Evolutionary conservation across 1,284 basidiomycete genomes (phyloP), one percentile per base, ranked within the genome.

Genomic region (Gymnopus androsaceus): DNA sequence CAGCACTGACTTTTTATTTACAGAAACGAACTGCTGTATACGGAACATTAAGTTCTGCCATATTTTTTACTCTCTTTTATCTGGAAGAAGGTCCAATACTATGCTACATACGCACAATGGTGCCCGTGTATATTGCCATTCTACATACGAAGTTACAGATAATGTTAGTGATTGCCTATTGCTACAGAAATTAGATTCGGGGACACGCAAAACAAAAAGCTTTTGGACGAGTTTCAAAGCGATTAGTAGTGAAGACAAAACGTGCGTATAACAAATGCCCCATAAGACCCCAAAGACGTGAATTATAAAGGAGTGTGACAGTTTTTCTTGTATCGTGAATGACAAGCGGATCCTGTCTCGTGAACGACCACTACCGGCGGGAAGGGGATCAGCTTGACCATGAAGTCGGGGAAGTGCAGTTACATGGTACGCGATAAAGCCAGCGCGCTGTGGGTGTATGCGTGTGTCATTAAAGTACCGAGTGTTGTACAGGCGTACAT

Each of bases 271-370:
- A 53, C 31, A 37, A 52, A 53, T 15, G 51, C 41, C 51, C 21
- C 51, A 44, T 45, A 15, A 45, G 38, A 31, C 50, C 40, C 41
- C 51, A 23, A 53, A 53, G 31, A 53, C 30, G 51, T 45, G 51
- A 53, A 45, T 45, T 40, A 53, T 28, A 53, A 45, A 53, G 33
- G 51, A 62, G 64, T 67, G 56, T 65, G 68, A 71, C 61, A 68
- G 64, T 57, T 56, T n/a, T n/a, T 52, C 73, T 75, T 78, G 75
- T 75, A 67, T 75, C 77, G 75, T 79, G 75, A 77, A 77, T 80
- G 71, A 75, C 74, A 78, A 76, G 72, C 59, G 51, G 59, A 51
- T 62, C 61, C 63, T 63, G 68, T 66, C 60, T 70, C 64, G 64
- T 69, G 61, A 61, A 57, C 59, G 59, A 53, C 50, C 41, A 53